phyloP scores from a whole-genome alignment of 2,329 filamentous ascomycete genomes.

The Monosporascus sp. region DNA sequence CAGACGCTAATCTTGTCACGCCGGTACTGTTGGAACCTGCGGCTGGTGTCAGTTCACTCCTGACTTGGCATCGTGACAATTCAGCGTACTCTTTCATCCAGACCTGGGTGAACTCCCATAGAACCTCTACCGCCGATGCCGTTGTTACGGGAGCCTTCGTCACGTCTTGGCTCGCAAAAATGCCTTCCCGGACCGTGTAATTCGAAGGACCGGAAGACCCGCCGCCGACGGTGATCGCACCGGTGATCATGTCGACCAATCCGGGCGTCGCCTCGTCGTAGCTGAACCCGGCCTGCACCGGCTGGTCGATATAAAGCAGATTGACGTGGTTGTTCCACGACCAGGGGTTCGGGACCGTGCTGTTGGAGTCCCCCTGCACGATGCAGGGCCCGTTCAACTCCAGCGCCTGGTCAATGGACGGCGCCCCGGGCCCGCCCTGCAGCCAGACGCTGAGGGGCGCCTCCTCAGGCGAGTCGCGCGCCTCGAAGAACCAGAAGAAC shows the following conservation, averaged over 20 bases:
- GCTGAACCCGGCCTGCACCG: slow-evolving; percentile 25
- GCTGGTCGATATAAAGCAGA: slow-evolving; percentile 63
- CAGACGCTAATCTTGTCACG: slow-evolving; percentile 33
- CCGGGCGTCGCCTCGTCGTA: slow-evolving; percentile 22
- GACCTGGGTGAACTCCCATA: slow-evolving; percentile 52
- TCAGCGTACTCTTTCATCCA: slow-evolving; percentile 43
- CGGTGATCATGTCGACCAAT: slow-evolving; percentile 15
- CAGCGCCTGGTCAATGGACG: slow-evolving; percentile 48
- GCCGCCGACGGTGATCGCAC: slow-evolving; percentile 2
- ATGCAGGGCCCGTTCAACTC: slow-evolving; percentile 47
- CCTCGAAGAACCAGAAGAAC: slow-evolving; percentile 33
- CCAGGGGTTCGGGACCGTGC: slow-evolving; percentile 47
- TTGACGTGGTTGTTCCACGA: slow-evolving; percentile 57
- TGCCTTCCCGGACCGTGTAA: slow-evolving; percentile 20
- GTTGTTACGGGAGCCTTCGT: slow-evolving; percentile 41
- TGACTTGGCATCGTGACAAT: neutral
- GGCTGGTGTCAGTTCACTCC: neutral
- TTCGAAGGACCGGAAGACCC: slow-evolving; percentile 2
- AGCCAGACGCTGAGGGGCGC: slow-evolving; percentile 49
- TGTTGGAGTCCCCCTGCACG: slow-evolving; percentile 46
- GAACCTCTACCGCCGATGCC: slow-evolving; percentile 42
- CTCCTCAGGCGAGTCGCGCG: slow-evolving; percentile 18
- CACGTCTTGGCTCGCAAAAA: slow-evolving; percentile 41
- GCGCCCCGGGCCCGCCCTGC: slow-evolving; percentile 54
- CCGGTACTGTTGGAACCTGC: slow-evolving; percentile 44